Conservation (phyloP, 2,329 filamentous ascomycete species). For the Diaporthe australafricana region DNA sequence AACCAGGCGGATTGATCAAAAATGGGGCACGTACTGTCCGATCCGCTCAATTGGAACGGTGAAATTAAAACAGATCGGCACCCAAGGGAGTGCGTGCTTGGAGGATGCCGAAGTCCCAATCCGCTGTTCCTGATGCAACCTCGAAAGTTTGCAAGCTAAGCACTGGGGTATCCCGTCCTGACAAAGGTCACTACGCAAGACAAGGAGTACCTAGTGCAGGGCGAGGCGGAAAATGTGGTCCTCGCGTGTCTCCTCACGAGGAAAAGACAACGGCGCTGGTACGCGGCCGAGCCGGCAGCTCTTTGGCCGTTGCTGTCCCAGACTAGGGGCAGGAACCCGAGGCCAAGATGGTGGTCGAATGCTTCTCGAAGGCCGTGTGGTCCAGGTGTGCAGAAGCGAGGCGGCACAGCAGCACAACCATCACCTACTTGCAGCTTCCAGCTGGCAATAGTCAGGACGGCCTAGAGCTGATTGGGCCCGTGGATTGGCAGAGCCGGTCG, state of each 20-base stretch:
- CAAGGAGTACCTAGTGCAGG: neutral
- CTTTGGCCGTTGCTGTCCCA: slow-evolving; percentile 28
- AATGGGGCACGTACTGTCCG: slow-evolving; percentile 33
- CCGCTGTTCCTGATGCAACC: slow-evolving; percentile 35
- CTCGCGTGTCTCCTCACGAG: slow-evolving; percentile 12
- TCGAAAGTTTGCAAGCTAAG: slow-evolving; percentile 17
- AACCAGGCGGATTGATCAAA: slow-evolving; percentile 30
- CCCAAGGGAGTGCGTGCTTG: slow-evolving; percentile 26
- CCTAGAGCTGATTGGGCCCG: slow-evolving; percentile 29
- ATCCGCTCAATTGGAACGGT: slow-evolving; percentile 31
- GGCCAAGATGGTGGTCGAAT: slow-evolving; percentile 21
- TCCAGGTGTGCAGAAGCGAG: slow-evolving; percentile 33
- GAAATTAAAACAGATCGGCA: slow-evolving; percentile 32
- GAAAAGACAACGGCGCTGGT: slow-evolving; percentile 9
- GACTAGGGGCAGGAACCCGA: slow-evolving; percentile 28
- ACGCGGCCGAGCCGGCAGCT: slow-evolving; percentile 24
- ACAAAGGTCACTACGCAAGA: slow-evolving; percentile 2
- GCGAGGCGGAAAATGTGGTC: slow-evolving; percentile 15
- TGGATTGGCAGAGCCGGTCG: slow-evolving; percentile 4
- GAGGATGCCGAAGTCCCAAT: slow-evolving; percentile 33
- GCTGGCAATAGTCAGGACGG: slow-evolving; percentile 32
- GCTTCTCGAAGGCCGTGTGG: slow-evolving; percentile 33
- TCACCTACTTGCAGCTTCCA: slow-evolving; percentile 32
- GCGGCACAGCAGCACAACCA: slow-evolving; percentile 26
- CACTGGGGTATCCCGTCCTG: slow-evolving; percentile 25